Evolutionary conservation across 176 grass and related monocot species (phyloP).

Genomic region (Urochloa ruziziensis): DNA sequence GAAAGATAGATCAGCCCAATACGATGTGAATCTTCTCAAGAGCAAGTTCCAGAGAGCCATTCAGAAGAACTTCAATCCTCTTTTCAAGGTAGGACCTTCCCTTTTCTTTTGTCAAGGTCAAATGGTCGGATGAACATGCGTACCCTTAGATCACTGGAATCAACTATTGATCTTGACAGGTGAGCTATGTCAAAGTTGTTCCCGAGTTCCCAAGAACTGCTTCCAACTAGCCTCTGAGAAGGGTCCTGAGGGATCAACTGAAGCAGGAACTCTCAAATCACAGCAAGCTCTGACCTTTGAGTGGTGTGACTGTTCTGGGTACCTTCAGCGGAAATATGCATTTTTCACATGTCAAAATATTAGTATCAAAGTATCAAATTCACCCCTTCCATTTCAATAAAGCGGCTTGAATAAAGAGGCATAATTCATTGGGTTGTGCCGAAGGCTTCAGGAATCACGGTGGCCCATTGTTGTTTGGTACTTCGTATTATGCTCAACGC

Average conservation of each 20-base stretch:
- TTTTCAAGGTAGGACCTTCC: slow-evolving; percentile 79
- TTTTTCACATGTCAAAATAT: too few species aligned
- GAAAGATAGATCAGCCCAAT: too few species aligned
- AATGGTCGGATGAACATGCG: neutral
- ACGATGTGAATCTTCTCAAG: slow-evolving; percentile 47
- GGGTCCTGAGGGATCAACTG: slow-evolving; percentile 76
- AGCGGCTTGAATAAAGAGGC: too few species aligned
- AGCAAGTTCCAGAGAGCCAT: slow-evolving; percentile 82
- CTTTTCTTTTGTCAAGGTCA: neutral
- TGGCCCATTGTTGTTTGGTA: too few species aligned
- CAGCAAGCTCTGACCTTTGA: slow-evolving; percentile 63
- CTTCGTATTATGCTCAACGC: too few species aligned
- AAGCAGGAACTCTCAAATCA: slow-evolving; percentile 42
- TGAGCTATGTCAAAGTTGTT: slow-evolving; percentile 83
- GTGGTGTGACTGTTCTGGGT: too few species aligned
- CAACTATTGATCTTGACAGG: slow-evolving; percentile 30
- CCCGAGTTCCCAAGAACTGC: slow-evolving; percentile 82
- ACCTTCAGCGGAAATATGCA: too few species aligned
- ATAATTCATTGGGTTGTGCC: too few species aligned
- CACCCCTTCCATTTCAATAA: too few species aligned
- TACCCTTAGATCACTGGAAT: neutral
- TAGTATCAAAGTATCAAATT: too few species aligned
- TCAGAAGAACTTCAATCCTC: slow-evolving; percentile 85
- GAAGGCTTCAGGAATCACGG: too few species aligned
- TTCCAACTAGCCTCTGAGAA: slow-evolving; percentile 83